A percentile compares a stretch with the other conserved stretches of the same genome.
These are phyloP conservation scores for Leishmania gerbilli DNA, from an alignment of 208 protist genomes.

Conservation along the genomic window DNA sequence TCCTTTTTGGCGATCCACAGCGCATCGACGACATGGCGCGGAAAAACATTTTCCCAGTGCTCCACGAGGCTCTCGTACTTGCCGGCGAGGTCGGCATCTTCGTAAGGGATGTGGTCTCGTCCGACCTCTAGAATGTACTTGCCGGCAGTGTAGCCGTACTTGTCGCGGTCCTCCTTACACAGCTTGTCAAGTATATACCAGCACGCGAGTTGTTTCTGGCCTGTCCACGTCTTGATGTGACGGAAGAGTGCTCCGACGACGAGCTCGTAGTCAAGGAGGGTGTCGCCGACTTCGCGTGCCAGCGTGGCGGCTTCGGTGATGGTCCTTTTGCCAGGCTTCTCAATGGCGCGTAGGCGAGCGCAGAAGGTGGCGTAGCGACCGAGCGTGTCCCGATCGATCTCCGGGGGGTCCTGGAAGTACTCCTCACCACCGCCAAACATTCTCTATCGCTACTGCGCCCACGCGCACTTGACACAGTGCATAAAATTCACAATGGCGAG, in stretches of 20 bases:
- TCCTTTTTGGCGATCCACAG: conserved; percentile 89
- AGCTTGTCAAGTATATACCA: conserved; percentile 93
- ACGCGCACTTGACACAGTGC: background rate
- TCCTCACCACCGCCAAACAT: conserved; percentile 93
- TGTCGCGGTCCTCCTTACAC: conserved; percentile 86
- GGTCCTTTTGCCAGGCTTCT: conserved; percentile 81
- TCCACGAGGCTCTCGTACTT: conserved; percentile 92
- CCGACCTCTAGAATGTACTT: conserved; percentile 91
- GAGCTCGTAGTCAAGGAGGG: conserved; percentile 71
- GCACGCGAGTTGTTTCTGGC: conserved; percentile 82
- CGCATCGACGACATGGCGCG: conserved; percentile 82
- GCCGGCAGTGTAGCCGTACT: conserved; percentile 81
- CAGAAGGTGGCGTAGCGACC: conserved; percentile 76
- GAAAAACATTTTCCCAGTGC: conserved; percentile 91
- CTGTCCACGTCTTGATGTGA: conserved; percentile 89
- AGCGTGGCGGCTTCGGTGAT: conserved; percentile 54
- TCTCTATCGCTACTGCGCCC: background rate
- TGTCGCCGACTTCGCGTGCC: conserved; percentile 78
- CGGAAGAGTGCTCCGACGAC: conserved; percentile 87
- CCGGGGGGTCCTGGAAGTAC: conserved; percentile 86
- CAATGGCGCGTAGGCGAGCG: conserved; percentile 58
- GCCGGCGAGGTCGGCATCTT: conserved; percentile 69
- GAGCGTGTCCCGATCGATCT: conserved; percentile 83
- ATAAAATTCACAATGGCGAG: background rate
- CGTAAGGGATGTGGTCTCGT: conserved; percentile 89